Conservation (phyloP, 2,329 filamentous ascomycete species). For the Sclerotinia spermophila region DNA sequence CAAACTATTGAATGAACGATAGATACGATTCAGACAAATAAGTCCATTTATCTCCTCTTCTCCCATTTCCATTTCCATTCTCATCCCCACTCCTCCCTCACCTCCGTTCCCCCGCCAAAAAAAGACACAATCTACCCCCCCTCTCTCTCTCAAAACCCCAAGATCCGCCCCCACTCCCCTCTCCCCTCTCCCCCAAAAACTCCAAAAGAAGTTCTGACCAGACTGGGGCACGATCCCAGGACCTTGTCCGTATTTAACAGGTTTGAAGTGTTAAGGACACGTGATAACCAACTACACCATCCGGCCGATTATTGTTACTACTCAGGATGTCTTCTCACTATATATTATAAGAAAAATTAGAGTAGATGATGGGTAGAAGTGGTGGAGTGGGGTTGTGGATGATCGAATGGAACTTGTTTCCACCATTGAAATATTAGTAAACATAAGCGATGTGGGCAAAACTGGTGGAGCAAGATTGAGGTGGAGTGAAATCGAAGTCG, state of each 20-base stretch:
- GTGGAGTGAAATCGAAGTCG: no score
- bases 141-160: not conserved
- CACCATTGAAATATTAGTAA: no score
- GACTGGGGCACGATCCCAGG: conserved; percentile 12
- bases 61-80: no score
- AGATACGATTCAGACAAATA: no score
- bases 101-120: not conserved
- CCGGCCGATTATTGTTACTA: not conserved
- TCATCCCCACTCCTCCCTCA: not conserved
- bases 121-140: not conserved
- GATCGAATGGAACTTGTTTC: no score
- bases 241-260: conserved; percentile 1
- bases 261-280: conserved; percentile 4
- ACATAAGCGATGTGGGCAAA: not conserved
- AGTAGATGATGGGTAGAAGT: no score
- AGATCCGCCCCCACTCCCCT: no score
- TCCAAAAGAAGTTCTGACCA: not conserved
- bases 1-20: no score
- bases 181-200: not conserved
- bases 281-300: conserved; percentile 17
- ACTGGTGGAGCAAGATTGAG: not conserved
- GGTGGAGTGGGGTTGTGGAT: not conserved
- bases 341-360: no score
- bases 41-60: not conserved
- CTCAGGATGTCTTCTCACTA: rapidly evolving